phyloP scores from a whole-genome alignment of 495 filamentous ascomycete genomes.

The Pyrenopolyporus hunteri region DNA sequence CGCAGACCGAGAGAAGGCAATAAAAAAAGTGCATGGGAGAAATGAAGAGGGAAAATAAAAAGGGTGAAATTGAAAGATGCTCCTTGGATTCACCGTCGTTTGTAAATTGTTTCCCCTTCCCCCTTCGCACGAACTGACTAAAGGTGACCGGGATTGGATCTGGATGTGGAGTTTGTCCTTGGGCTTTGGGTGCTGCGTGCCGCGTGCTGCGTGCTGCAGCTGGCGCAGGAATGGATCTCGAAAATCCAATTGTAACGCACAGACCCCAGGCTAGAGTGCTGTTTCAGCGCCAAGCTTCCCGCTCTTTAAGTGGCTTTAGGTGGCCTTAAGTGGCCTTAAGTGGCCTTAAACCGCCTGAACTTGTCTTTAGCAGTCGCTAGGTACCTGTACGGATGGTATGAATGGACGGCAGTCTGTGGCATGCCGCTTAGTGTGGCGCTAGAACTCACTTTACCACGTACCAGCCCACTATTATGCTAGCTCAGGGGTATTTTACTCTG shows the following conservation, averaged over 20 bases:
- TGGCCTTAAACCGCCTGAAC: too few relatives aligned
- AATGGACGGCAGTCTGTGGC: conserved; percentile 6
- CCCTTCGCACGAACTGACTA: conserved; percentile 37
- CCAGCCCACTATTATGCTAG: conserved; percentile 20
- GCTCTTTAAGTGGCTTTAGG: conserved; percentile 18
- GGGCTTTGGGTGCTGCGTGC: too few relatives aligned
- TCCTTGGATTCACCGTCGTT: conserved; percentile 32
- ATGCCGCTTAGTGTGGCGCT: conserved; percentile 19
- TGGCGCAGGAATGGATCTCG: conserved; percentile 20
- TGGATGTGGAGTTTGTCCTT: conserved; percentile 19
- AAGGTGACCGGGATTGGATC: conserved; percentile 28
- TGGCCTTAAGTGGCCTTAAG: too few relatives aligned
- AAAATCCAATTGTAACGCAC: conserved; percentile 31
- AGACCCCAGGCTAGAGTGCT: background rate
- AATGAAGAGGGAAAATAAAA: conserved; percentile 17
- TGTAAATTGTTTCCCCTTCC: conserved; percentile 37
- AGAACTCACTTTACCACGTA: conserved; percentile 7
- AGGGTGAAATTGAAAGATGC: conserved; percentile 23
- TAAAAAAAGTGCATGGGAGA: conserved; percentile 22
- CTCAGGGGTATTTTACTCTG: too few relatives aligned
- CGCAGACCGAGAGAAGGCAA: conserved; percentile 31
- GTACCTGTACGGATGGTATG: conserved; percentile 9
- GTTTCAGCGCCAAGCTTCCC: conserved; percentile 30
- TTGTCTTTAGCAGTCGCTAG: too few relatives aligned
- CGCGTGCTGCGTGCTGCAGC: too few relatives aligned